These are phyloP conservation scores for Panellus pusillus DNA, from an alignment of 768 basidiomycete genomes.

Conservation along the genomic window DNA sequence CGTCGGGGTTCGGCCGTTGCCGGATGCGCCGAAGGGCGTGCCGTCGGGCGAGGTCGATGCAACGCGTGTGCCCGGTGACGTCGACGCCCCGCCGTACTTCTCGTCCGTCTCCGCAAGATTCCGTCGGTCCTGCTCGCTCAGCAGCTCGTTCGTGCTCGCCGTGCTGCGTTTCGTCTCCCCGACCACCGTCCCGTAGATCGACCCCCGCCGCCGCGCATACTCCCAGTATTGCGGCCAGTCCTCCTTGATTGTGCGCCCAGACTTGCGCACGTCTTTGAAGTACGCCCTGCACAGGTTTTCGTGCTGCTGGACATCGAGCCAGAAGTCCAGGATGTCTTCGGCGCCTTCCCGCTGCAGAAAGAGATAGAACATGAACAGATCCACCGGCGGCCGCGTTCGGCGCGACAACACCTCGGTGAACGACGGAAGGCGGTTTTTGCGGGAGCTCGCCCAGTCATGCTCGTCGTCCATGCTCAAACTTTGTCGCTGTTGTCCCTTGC, in stretches of 20 bases:
- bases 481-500: no score
- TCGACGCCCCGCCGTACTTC: conserved; percentile 44
- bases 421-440: conserved; percentile 79
- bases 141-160: conserved; percentile 71
- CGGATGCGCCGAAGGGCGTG: conserved; percentile 65
- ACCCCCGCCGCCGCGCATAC: conserved; percentile 87
- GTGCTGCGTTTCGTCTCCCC: conserved; percentile 82
- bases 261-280: conserved; percentile 98
- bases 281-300: conserved; percentile 98
- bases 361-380: conserved; percentile 98
- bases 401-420: conserved; percentile 90
- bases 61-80: conserved; percentile 41
- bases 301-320: conserved; percentile 99
- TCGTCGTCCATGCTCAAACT: conserved; percentile 50
- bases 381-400: conserved; percentile 90
- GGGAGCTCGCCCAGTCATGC: conserved; percentile 71
- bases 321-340: conserved; percentile 97
- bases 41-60: conserved; percentile 56
- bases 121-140: conserved; percentile 70
- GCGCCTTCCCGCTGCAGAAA: conserved; percentile 95
- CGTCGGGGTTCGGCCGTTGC: conserved; percentile 74
- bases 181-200: conserved; percentile 89
- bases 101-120: conserved; percentile 54
- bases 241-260: conserved; percentile 87
- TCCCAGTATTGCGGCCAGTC: conserved; percentile 99